Evolutionary conservation across 257 asterid species (phyloP).

Genomic region (Capsicum pubescens): DNA sequence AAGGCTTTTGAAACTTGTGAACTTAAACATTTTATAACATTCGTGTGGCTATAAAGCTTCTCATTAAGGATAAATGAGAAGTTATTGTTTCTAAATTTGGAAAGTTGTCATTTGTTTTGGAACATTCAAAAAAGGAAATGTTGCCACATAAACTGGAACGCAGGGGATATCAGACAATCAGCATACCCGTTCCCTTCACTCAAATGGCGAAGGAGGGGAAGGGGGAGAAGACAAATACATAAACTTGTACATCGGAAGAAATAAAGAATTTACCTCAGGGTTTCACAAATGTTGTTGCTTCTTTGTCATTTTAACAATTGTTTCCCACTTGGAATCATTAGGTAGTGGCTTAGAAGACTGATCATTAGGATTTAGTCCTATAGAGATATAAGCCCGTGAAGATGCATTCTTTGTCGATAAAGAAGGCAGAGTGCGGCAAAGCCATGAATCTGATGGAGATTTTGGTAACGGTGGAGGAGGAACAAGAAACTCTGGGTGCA

Average conservation of each 20-base stretch:
- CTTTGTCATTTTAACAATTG: constrained; percentile 60
- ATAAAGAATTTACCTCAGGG: constrained; percentile 46
- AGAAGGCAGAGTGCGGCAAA: constrained; percentile 79
- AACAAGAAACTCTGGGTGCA: constrained; percentile 42
- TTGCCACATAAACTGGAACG: neutral
- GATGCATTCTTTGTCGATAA: constrained; percentile 50
- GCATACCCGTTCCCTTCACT: constrained; percentile 10
- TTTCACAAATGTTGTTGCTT: constrained; percentile 50
- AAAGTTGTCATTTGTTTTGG: neutral
- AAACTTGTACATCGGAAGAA: neutral
- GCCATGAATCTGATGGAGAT: constrained; percentile 95
- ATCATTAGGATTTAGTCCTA: constrained; percentile 37
- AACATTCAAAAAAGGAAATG: neutral
- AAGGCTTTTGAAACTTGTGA: neutral
- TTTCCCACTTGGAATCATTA: constrained; percentile 63
- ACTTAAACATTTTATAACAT: neutral
- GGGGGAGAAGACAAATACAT: neutral
- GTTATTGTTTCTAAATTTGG: neutral
- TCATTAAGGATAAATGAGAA: neutral
- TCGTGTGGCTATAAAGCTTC: neutral
- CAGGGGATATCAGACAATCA: neutral
- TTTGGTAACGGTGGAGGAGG: constrained; percentile 83
- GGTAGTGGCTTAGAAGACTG: constrained; percentile 43
- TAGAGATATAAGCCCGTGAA: constrained; percentile 33
- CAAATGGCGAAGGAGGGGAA: neutral